Conservation (phyloP, 2,329 filamentous ascomycete genomes). For the Aspergillus pseudotamarii region DNA sequence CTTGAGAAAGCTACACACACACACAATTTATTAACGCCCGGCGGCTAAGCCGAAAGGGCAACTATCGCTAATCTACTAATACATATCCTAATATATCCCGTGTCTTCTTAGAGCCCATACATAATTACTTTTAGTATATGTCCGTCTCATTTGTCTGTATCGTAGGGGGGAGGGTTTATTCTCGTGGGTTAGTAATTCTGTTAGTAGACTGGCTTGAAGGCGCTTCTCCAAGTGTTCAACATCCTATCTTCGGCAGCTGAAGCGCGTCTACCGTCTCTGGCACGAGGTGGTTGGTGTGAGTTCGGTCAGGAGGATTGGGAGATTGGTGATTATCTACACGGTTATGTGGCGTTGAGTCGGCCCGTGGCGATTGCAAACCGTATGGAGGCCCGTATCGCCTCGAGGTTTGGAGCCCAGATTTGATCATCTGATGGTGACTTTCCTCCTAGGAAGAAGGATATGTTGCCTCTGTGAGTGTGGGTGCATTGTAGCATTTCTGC, state of each 20-base stretch:
- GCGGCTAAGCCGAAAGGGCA: background rate
- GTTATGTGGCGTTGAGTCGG: conserved; percentile 28
- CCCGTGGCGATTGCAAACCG: conserved; percentile 31
- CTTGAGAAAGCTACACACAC: too few relatives aligned
- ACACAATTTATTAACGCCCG: background rate
- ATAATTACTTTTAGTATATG: conserved; percentile 22
- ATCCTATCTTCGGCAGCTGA: conserved; percentile 27
- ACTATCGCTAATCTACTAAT: background rate
- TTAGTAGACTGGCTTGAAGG: conserved; percentile 23
- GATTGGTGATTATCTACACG: conserved; percentile 23
- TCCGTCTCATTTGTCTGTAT: conserved; percentile 22
- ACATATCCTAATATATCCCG: background rate
- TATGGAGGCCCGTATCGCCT: conserved; percentile 32
- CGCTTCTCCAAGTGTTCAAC: conserved; percentile 40
- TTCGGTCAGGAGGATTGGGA: too few relatives aligned
- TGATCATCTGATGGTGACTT: conserved; percentile 26
- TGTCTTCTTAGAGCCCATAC: background rate
- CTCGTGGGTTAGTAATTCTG: conserved; percentile 29
- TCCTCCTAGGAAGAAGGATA: conserved; percentile 31
- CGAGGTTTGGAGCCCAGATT: conserved; percentile 32
- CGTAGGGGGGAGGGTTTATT: conserved; percentile 20
- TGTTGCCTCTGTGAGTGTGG: conserved; percentile 23
- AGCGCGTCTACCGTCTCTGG: conserved; percentile 26
- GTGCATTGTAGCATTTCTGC: conserved; percentile 26
- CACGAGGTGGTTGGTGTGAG: conserved; percentile 21